Percentiles rank a stretch among this genome's conserved stretches.
These are phyloP conservation scores for Pezicula neosporulosa DNA, from an alignment of 2,329 filamentous ascomycete species.

Conservation along the genomic window DNA sequence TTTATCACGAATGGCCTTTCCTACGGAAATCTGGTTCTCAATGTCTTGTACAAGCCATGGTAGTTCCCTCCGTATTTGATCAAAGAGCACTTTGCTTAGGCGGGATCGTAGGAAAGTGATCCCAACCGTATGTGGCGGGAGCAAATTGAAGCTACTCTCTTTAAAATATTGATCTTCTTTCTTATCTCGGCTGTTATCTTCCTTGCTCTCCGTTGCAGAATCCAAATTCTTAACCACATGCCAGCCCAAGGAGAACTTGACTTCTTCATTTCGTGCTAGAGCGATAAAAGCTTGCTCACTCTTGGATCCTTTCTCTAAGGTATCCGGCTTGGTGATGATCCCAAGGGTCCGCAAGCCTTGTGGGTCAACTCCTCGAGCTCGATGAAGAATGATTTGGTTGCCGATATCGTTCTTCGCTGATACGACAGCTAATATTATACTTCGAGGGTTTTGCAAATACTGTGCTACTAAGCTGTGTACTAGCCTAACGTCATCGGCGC, in stretches of 20 bases:
- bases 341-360: slow-evolving; percentile 30
- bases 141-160: slow-evolving; percentile 7
- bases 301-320: slow-evolving; percentile 9
- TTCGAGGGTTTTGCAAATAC: slow-evolving; percentile 51
- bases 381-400: slow-evolving; percentile 32
- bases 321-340: slow-evolving; percentile 41
- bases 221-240: slow-evolving; percentile 38
- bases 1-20: neutral
- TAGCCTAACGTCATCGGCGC: slow-evolving; percentile 36
- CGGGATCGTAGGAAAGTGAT: slow-evolving; percentile 6
- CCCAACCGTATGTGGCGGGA: slow-evolving; percentile 8
- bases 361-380: slow-evolving; percentile 26
- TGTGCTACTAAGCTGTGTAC: slow-evolving; percentile 30
- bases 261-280: slow-evolving; percentile 33
- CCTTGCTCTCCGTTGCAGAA: slow-evolving; percentile 30
- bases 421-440: slow-evolving; percentile 45
- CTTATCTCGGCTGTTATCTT: slow-evolving; percentile 6
- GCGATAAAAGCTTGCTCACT: slow-evolving; percentile 19
- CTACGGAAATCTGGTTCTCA: neutral
- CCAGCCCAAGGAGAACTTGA: slow-evolving; percentile 38
- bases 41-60: slow-evolving; percentile 5
- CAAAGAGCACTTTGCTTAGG: slow-evolving; percentile 8
- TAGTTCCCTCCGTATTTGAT: slow-evolving; percentile 5
- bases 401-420: slow-evolving; percentile 34
- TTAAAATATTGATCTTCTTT: slow-evolving; percentile 9